These are phyloP conservation scores for Bipolaris gigantea DNA, from an alignment of 2,329 filamentous ascomycete species.

Conservation along the genomic window DNA sequence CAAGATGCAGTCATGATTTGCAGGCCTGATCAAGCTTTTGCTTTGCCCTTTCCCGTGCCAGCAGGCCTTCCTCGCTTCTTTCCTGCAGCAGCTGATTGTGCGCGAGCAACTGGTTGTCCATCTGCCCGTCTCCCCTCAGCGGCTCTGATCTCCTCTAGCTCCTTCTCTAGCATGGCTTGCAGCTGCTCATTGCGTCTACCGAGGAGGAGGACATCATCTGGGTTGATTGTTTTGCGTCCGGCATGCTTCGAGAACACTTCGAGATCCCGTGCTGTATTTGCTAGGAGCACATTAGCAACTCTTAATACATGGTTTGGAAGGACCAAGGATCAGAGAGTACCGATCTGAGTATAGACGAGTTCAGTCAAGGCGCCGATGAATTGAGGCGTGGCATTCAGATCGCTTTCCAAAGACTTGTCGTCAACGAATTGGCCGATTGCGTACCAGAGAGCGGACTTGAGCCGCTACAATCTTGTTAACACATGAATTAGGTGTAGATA, in stretches of 20 bases:
- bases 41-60: constrained; percentile 30
- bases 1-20: background rate
- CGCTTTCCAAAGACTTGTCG: constrained; percentile 71
- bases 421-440: constrained; percentile 69
- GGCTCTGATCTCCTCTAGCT: constrained; percentile 58
- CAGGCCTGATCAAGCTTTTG: constrained; percentile 5
- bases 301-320: background rate
- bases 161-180: constrained; percentile 71
- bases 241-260: constrained; percentile 70
- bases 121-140: constrained; percentile 30
- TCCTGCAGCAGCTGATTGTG: constrained; percentile 5
- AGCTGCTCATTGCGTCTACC: constrained; percentile 85
- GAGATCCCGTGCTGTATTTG: constrained; percentile 57
- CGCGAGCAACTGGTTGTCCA: constrained; percentile 10
- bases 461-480: constrained; percentile 46
- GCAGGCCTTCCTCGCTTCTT: constrained; percentile 30
- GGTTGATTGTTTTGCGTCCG: constrained; percentile 75
- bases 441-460: constrained; percentile 50
- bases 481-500: background rate
- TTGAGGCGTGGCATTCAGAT: constrained; percentile 86
- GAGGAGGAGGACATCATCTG: constrained; percentile 85
- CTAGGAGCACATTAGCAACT: constrained; percentile 14
- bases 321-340: constrained; percentile 51
- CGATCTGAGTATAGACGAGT: constrained; percentile 83
- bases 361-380: constrained; percentile 79